Evolutionary conservation across 306 rosid species (phyloP), one percentile per base, ranked within the genome.

Genomic region (Inga leiocalycina): DNA sequence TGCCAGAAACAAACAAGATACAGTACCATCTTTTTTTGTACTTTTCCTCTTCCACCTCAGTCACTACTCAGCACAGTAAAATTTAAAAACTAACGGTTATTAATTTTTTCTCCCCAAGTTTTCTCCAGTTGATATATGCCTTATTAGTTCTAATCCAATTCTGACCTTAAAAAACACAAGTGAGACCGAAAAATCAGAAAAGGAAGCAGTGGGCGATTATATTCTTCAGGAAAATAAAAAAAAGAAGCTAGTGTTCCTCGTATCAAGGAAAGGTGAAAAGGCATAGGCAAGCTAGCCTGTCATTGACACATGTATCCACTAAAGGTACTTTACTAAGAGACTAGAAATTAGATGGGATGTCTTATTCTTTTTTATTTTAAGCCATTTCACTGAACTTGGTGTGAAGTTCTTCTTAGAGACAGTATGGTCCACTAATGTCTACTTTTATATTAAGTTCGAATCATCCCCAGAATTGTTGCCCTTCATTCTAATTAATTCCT

Each of bases 251-350:
- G 74, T 82, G 90, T 78, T 88, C 91, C 94, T 89, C 89, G 91
- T 88, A 91, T 87, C 92, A 88, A 76, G 88, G 88, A 89, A 88
- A 84, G 80, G 44, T 79, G 85, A 79, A 81, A 89, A 88, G 84
- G 87, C 87, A 82, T 74, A 37, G 78, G 80, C 79, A 71, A 76
- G 91, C 83, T 92, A 87, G 89, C 82, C 90, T 92, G 87, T 88
- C 91, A 82, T 71, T 80, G 91, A 92, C 89, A 85, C 90, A 82
- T 86, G 89, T 85, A 79, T 79, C 93, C 87, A 84, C 88, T 81
- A 78, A 48, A 71, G 54, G 54, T 74, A 65, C 90, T 82, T 84
- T 82, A 79, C 75, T 76, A 76, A 76, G 82, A 78, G 83, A 73
- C 82, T 79, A n/a, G 76, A 45, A 30, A 64, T 82, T 79, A 86